Percentiles rank a stretch among this genome's conserved stretches.
Conservation (phyloP, 495 filamentous ascomycete species). For the Aspergillus asperescens region DNA sequence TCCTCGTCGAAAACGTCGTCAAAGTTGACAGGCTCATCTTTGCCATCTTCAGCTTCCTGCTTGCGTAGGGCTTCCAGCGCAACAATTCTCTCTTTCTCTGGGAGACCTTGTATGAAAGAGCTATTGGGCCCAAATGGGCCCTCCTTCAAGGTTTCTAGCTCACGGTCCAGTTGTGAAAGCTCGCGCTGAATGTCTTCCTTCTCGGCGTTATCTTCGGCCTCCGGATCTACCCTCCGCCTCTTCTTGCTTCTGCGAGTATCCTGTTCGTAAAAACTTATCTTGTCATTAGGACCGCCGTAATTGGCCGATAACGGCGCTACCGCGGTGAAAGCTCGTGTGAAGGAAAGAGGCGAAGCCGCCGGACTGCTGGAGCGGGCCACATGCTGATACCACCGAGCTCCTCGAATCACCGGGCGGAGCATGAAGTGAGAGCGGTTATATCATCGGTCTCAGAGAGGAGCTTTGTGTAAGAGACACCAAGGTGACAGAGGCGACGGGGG, state of each 20-base stretch:
- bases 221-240: conserved; percentile 41
- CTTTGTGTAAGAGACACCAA: background rate
- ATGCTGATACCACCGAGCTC: conserved; percentile 45
- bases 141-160: conserved; percentile 45
- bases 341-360: conserved; percentile 19
- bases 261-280: conserved; percentile 44
- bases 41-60: conserved; percentile 32
- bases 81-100: conserved; percentile 36
- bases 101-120: conserved; percentile 37
- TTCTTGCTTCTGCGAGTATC: conserved; percentile 30
- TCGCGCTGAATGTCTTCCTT: conserved; percentile 40
- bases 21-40: conserved; percentile 24
- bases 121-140: conserved; percentile 41
- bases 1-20: conserved; percentile 43
- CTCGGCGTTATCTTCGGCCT: conserved; percentile 47
- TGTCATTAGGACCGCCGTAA: conserved; percentile 41
- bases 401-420: conserved; percentile 45
- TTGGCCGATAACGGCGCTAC: conserved; percentile 32
- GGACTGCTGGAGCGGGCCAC: conserved; percentile 29
- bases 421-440: conserved; percentile 34
- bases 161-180: conserved; percentile 48
- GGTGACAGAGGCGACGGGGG: background rate
- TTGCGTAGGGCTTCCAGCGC: conserved; percentile 41
- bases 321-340: conserved; percentile 31
- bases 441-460: conserved; percentile 23